These are phyloP conservation scores for Hirsutella thompsonii DNA, from an alignment of 2,329 filamentous ascomycete genomes.

Conservation along the genomic window DNA sequence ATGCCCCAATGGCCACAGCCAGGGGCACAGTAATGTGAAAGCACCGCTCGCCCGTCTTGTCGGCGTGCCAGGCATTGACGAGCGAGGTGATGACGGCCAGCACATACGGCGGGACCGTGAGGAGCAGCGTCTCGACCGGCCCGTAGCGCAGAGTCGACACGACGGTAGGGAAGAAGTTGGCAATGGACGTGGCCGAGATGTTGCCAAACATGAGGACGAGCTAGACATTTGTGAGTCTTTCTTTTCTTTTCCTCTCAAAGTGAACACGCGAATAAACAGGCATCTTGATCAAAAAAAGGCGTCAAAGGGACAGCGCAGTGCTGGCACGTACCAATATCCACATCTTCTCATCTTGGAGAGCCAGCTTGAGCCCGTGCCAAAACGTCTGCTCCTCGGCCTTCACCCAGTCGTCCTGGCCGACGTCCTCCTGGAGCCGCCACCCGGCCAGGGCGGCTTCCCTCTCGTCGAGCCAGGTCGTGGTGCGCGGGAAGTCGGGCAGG, in stretches of 20 bases:
- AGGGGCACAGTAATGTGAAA: conserved; percentile 53
- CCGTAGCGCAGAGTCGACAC: conserved; percentile 54
- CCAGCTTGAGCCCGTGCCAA: conserved; percentile 38
- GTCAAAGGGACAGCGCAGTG: neutral
- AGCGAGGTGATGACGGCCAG: conserved; percentile 49
- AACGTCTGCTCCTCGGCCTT: conserved; percentile 42
- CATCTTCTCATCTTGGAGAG: conserved; percentile 45
- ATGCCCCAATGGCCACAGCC: conserved; percentile 46
- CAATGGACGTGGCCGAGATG: conserved; percentile 43
- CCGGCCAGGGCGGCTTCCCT: conserved; percentile 42
- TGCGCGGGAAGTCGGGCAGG: conserved; percentile 31
- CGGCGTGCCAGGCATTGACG: conserved; percentile 56
- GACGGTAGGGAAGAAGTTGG: conserved; percentile 60
- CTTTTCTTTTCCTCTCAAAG: too few relatives aligned
- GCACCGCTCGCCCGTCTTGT: conserved; percentile 58
- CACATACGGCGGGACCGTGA: conserved; percentile 54
- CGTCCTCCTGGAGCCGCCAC: conserved; percentile 51
- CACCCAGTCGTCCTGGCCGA: conserved; percentile 51
- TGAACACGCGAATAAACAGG: too few relatives aligned
- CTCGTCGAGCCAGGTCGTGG: conserved; percentile 25
- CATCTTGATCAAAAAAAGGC: too few relatives aligned
- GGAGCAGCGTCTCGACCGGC: conserved; percentile 44
- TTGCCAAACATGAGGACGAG: conserved; percentile 45
- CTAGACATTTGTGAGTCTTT: too few relatives aligned
- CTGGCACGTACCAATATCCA: conserved; percentile 35